These are phyloP conservation scores for Pleodorina starrii DNA, from an alignment of 139 green algal genomes.

Conservation along the genomic window DNA sequence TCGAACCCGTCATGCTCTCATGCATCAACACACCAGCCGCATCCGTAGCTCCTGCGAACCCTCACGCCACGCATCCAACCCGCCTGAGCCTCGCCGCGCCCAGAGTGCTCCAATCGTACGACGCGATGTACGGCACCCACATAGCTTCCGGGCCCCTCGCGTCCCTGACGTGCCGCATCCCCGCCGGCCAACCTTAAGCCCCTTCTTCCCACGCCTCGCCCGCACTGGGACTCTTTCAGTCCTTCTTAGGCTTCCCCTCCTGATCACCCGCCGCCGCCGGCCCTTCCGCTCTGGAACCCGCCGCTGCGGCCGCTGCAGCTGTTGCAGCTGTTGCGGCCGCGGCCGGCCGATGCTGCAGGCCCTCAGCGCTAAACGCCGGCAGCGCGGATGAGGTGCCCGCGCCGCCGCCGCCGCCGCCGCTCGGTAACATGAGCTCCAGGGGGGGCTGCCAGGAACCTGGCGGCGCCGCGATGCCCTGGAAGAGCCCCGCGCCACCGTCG, in stretches of 20 bases:
- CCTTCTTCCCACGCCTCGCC: too few species aligned
- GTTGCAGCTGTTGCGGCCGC: not conserved
- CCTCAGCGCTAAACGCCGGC: not conserved
- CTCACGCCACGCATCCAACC: too few species aligned
- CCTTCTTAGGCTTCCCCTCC: slow-evolving; percentile 1
- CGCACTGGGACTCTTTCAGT: slow-evolving; percentile 1
- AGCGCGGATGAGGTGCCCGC: not conserved
- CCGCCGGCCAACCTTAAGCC: too few species aligned
- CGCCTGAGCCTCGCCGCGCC: too few species aligned
- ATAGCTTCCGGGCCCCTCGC: too few species aligned
- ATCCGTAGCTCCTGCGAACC: too few species aligned
- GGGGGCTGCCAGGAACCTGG: not conserved
- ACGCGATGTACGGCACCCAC: too few species aligned
- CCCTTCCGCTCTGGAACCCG: not conserved
- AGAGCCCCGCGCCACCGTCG: not conserved
- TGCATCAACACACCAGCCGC: too few species aligned
- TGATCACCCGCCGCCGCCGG: not conserved
- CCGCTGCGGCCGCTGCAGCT: not conserved
- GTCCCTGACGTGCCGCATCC: too few species aligned
- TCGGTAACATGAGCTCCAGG: not conserved
- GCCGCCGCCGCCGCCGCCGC: not conserved
- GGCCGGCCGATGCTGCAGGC: slow-evolving; percentile 1
- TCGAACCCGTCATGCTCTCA: too few species aligned
- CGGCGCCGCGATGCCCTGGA: not conserved
- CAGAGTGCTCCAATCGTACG: too few species aligned